Evolutionary conservation across 352 stramenopile species (phyloP).

Genomic region (Phytopythium chamaehyphon): DNA sequence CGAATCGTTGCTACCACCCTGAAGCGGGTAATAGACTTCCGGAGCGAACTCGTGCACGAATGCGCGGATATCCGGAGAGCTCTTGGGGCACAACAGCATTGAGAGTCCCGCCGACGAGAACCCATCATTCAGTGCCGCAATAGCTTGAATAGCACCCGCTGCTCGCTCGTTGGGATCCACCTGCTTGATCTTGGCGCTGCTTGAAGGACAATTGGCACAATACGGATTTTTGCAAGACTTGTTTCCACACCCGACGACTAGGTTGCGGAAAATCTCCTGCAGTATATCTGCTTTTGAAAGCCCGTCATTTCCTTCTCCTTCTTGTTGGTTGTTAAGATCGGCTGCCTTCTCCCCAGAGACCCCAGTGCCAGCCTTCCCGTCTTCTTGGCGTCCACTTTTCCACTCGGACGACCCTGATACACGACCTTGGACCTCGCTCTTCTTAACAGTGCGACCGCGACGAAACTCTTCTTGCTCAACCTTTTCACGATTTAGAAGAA

Average conservation of each 20-base stretch:
- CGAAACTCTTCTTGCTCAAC: slow-evolving; percentile 49
- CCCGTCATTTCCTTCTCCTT: neutral
- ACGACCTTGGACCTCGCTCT: slow-evolving; percentile 55
- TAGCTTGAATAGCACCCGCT: slow-evolving; percentile 40
- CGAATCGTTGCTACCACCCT: slow-evolving; percentile 20
- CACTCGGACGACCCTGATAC: slow-evolving; percentile 78
- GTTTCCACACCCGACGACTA: slow-evolving; percentile 40
- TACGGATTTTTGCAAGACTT: slow-evolving; percentile 33
- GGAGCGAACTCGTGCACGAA: slow-evolving; percentile 43
- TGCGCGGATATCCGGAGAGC: slow-evolving; percentile 21
- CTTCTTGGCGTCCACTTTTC: slow-evolving; percentile 68
- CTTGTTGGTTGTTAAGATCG: neutral
- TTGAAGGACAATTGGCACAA: slow-evolving; percentile 18
- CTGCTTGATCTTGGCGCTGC: slow-evolving; percentile 6
- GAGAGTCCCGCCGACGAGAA: slow-evolving; percentile 31
- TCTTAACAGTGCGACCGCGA: slow-evolving; percentile 22
- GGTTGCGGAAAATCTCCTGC: slow-evolving; percentile 40
- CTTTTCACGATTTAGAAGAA: slow-evolving; percentile 31
- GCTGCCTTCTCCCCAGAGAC: neutral
- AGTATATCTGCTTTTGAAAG: slow-evolving; percentile 22
- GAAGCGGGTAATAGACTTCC: slow-evolving; percentile 49
- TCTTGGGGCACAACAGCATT: slow-evolving; percentile 32
- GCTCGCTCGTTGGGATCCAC: slow-evolving; percentile 39
- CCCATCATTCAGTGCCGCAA: slow-evolving; percentile 29
- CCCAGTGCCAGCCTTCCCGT: slow-evolving; percentile 25